These are phyloP conservation scores for Xanthoconium purpureum DNA, from an alignment of 768 basidiomycete genomes.

Conservation along the genomic window DNA sequence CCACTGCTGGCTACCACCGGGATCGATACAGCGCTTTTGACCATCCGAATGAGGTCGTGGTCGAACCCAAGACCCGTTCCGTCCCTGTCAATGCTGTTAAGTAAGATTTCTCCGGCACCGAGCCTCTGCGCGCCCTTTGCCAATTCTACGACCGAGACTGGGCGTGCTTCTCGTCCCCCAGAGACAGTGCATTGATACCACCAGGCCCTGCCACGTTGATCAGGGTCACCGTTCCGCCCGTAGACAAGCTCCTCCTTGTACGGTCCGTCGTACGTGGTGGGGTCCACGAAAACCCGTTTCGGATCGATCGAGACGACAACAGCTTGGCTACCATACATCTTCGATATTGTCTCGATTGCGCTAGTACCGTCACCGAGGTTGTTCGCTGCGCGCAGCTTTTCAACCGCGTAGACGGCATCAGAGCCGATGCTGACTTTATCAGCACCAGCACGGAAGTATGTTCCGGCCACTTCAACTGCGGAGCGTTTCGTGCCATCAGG, in stretches of 20 bases:
- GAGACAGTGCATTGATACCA: slow-evolving; percentile 99
- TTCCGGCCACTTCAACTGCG: slow-evolving; percentile 92
- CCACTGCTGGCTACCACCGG: slow-evolving; percentile 96
- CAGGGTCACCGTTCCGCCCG: slow-evolving; percentile 41
- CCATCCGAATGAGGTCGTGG: slow-evolving; percentile 71
- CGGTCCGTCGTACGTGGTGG: slow-evolving; percentile 61
- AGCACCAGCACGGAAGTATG: slow-evolving; percentile 95
- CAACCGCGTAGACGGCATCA: slow-evolving; percentile 93
- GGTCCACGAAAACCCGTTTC: slow-evolving; percentile 75
- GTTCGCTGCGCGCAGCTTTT: slow-evolving; percentile 58
- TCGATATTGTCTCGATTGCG: slow-evolving; percentile 90
- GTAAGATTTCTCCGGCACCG: slow-evolving; percentile 91
- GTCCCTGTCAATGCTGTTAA: slow-evolving; percentile 97
- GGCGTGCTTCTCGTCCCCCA: slow-evolving; percentile 82
- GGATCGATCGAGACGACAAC: slow-evolving; percentile 98
- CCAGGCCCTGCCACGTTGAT: slow-evolving; percentile 77
- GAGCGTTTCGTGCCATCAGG: slow-evolving; percentile 87
- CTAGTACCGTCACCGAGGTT: slow-evolving; percentile 66
- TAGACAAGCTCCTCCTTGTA: slow-evolving; percentile 60
- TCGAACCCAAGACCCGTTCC: slow-evolving; percentile 94
- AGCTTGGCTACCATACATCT: slow-evolving; percentile 89
- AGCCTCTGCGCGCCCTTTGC: slow-evolving; percentile 84
- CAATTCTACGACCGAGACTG: slow-evolving; percentile 87
- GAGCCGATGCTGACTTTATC: slow-evolving; percentile 98
- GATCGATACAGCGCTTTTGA: slow-evolving; percentile 74